Conservation (phyloP, 306 rosid species). For the Argentina anserina region DNA sequence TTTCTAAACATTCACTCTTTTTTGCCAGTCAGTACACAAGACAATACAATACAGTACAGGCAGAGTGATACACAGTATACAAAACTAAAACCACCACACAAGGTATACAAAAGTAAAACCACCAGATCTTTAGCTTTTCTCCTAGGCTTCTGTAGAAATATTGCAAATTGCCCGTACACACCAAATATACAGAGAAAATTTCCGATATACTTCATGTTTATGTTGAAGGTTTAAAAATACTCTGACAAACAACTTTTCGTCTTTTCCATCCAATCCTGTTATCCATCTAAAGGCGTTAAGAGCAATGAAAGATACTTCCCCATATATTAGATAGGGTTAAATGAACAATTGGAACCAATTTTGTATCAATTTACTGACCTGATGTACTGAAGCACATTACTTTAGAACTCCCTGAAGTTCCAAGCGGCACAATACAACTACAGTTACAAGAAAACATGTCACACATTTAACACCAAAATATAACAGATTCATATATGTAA, state of each 20-base stretch:
- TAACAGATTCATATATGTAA: background rate
- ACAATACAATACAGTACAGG: background rate
- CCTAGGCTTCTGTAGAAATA: no score
- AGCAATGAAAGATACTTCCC: constrained; percentile 11
- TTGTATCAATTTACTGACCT: constrained; percentile 46
- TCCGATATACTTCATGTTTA: constrained; percentile 2
- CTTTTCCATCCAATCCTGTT: constrained; percentile 93
- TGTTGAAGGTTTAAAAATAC: constrained; percentile 26
- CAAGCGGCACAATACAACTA: constrained; percentile 70
- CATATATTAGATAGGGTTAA: constrained; percentile 3
- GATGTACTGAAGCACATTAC: constrained; percentile 85
- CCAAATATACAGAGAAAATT: constrained; percentile 24
- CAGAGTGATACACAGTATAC: no score
- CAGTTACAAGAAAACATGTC: constrained; percentile 34
- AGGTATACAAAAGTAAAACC: constrained; percentile 14
- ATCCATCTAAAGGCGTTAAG: background rate
- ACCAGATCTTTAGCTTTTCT: no score
- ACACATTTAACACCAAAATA: constrained; percentile 12
- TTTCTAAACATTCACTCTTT: background rate
- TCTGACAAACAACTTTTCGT: constrained; percentile 59
- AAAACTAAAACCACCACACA: no score
- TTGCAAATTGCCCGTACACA: no score
- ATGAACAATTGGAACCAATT: background rate
- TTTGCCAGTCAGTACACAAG: background rate
- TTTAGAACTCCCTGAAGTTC: constrained; percentile 38